Evolutionary conservation across 768 basidiomycete species (phyloP), one percentile per base, ranked within the genome.

Genomic region (Tulasnella sp.): DNA sequence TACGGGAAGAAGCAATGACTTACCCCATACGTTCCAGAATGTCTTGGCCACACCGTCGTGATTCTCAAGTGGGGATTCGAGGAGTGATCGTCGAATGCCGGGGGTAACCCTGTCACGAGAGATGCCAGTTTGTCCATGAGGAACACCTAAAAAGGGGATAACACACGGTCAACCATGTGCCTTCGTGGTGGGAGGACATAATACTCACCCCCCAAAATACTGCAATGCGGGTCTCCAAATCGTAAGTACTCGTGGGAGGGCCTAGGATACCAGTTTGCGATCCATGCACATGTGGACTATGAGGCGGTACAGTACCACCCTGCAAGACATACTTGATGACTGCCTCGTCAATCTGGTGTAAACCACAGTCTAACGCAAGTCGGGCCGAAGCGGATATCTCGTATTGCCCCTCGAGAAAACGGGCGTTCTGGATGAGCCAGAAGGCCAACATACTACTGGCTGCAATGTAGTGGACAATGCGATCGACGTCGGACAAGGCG

Each of bases 321-420:
- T 54, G 35, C 17, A 54, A 15, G 19, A 54, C 27, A 25, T 31
- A 36, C 12, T 39, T 35, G 37, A 54, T 40, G 34, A 29, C 52
- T 17, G 32, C 42, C 34, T 57, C 55, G 34, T 57, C 55, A 2
- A 45, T 57, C n/a, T 46, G 55, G 34, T 57, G 55, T 17, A 57
- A 32, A 23, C 55, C 55, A 32, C 55, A 57, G 42, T 45, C 46
- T 27, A 57, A 46, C 27, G 55, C 55, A 14, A 57, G 46, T 43
- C 55, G 23, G 12, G 46, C 55, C 17, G 40, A 46, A 21, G 55
- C 29, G 19, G 55, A 57, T 41, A 57, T 45, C 39, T 57, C 55
- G 32, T 35, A 57, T 36, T 57, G 55, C 12, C 55, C 55, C 29
- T 57, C 55, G n/a, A 57, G 21, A 43, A 57, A 57, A 14, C 55